These are phyloP conservation scores for Jaminaea rosea DNA, from an alignment of 1,284 basidiomycete genomes.

Conservation along the genomic window DNA sequence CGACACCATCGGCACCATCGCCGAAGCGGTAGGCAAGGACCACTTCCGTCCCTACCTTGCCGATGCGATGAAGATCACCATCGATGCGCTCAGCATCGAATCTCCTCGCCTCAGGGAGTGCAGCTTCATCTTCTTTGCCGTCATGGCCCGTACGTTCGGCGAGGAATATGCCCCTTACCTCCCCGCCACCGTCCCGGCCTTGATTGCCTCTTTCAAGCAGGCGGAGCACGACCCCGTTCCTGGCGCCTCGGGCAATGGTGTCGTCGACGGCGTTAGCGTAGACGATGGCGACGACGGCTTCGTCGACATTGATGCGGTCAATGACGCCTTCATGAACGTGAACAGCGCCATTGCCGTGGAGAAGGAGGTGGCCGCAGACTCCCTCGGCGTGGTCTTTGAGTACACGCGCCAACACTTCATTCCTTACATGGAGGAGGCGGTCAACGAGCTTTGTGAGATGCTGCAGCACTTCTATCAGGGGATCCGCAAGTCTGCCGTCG, in stretches of 20 bases:
- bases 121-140: slow-evolving; percentile 96
- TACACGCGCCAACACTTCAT: slow-evolving; percentile 77
- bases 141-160: slow-evolving; percentile 91
- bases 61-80: slow-evolving; percentile 90
- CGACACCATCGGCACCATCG: slow-evolving; percentile 95
- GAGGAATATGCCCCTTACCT: slow-evolving; percentile 88
- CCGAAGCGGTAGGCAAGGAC: slow-evolving; percentile 91
- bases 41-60: slow-evolving; percentile 90
- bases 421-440: slow-evolving; percentile 63
- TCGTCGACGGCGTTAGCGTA: slow-evolving; percentile 52
- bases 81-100: slow-evolving; percentile 79
- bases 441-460: slow-evolving; percentile 71
- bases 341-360: slow-evolving; percentile 96
- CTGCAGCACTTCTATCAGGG: slow-evolving; percentile 94
- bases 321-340: slow-evolving; percentile 57
- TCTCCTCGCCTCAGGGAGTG: slow-evolving; percentile 81
- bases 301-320: slow-evolving; percentile 65
- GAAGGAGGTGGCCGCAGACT: slow-evolving; percentile 97
- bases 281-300: slow-evolving; percentile 53
- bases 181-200: slow-evolving; percentile 72
- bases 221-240: slow-evolving; percentile 51
- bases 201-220: slow-evolving; percentile 78
- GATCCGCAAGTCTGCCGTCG: slow-evolving; percentile 86
- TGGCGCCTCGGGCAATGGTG: slow-evolving; percentile 42
- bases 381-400: slow-evolving; percentile 81